These are phyloP conservation scores for Coemansia sp. DNA, from an alignment of 192 early-diverging fungal species.

Conservation along the genomic window DNA sequence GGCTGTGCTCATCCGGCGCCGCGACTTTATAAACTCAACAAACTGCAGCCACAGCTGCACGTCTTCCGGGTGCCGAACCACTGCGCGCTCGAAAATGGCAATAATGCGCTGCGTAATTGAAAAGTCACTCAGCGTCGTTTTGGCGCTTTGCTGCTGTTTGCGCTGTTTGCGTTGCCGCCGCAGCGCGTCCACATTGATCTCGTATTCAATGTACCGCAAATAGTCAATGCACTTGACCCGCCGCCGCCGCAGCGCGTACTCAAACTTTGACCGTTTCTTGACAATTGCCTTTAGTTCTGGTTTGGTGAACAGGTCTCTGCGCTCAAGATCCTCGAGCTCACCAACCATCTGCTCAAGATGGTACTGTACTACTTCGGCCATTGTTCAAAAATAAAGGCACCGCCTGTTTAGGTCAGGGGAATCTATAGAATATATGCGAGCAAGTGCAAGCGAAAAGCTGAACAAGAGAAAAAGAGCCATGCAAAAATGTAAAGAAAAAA, in stretches of 20 bases:
- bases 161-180: constrained; percentile 76
- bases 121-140: constrained; percentile 71
- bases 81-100: constrained; percentile 74
- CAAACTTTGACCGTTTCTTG: constrained; percentile 84
- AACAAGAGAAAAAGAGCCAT: neutral
- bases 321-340: constrained; percentile 87
- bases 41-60: constrained; percentile 87
- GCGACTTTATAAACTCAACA: constrained; percentile 73
- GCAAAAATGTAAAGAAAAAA: neutral
- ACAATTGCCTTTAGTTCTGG: constrained; percentile 84
- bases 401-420: too few relatives aligned
- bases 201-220: constrained; percentile 92
- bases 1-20: constrained; percentile 30
- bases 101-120: constrained; percentile 74
- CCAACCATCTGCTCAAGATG: constrained; percentile 92
- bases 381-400: constrained; percentile 33
- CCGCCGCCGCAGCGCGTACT: constrained; percentile 82
- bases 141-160: constrained; percentile 39
- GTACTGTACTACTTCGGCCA: constrained; percentile 89
- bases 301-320: constrained; percentile 76
- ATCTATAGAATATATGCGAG: too few relatives aligned
- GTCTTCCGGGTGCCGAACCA: constrained; percentile 79
- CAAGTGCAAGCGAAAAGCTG: too few relatives aligned
- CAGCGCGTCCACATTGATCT: constrained; percentile 85
- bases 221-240: constrained; percentile 74